Conservation (phyloP, 2,329 filamentous ascomycete genomes). For the Penicillium hesseltinei region DNA sequence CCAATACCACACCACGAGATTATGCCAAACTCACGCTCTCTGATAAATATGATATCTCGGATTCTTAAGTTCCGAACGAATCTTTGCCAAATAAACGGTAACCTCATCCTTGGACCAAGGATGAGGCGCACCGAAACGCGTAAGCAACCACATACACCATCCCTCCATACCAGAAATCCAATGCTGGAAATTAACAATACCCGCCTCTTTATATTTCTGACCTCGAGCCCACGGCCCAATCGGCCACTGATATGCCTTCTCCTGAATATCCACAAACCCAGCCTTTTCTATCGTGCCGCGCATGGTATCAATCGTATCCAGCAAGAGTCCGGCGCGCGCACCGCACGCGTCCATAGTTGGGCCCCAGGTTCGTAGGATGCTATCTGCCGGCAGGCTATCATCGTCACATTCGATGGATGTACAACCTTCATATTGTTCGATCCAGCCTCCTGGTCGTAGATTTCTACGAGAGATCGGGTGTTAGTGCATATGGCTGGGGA, state of each 20-base stretch:
- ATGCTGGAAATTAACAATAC: background rate
- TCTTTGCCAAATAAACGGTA: slow-evolving; percentile 4
- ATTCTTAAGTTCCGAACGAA: slow-evolving; percentile 5
- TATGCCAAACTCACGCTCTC: background rate
- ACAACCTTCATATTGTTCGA: slow-evolving; percentile 2
- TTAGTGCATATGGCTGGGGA: background rate
- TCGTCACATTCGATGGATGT: background rate
- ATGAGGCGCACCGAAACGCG: slow-evolving; percentile 1
- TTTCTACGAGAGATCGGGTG: background rate
- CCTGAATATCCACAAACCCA: slow-evolving; percentile 4
- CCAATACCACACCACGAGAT: background rate
- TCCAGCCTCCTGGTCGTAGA: slow-evolving; percentile 5
- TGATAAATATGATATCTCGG: slow-evolving; percentile 2
- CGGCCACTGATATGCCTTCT: slow-evolving; percentile 1
- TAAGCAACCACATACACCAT: slow-evolving; percentile 2
- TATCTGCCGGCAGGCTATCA: background rate
- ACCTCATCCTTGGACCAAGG: slow-evolving; percentile 11
- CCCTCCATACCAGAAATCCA: slow-evolving; percentile 6
- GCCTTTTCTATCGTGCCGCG: background rate
- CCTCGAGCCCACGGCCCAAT: slow-evolving; percentile 5
- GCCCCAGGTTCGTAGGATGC: background rate
- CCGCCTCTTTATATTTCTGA: slow-evolving; percentile 1
- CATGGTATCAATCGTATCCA: background rate
- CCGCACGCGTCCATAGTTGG: background rate
- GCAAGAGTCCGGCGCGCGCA: background rate